Evolutionary conservation across 2,329 filamentous ascomycete species (phyloP), one percentile per base, ranked within the genome.

Genomic region (Clathrospora elynae): DNA sequence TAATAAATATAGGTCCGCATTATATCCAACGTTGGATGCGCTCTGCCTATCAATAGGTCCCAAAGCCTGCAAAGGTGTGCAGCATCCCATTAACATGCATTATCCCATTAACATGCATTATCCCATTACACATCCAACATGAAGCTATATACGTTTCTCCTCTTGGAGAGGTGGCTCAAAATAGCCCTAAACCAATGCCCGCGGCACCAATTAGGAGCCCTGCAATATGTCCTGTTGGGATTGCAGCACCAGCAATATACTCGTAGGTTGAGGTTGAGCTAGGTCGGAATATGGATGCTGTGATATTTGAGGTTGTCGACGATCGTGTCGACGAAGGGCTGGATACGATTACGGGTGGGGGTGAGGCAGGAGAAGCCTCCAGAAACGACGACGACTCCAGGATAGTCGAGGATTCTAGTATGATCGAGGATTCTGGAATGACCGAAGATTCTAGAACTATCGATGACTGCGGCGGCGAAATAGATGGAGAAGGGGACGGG

Each of bases 181-280:
- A 40, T 16, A 61, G 46, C 1, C 59, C 60, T 6, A 63, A 14
- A 3, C 61, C 61, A 16, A 64, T 6, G 10, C 57, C 61, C 5
- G 57, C 59, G 11, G 58, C 60, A 13, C 61, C 60, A 31, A 64
- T 34, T 2, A 63, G 24, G 38, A 55, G 52, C 1, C 57, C 55
- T 7, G 53, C 59, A 8, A 60, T 38, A 8, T 51, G 35, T 7
- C 46, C 51, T 7, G 48, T 52, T 3, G 47, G 51, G 9, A 42
- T 32, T 0, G 48, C 55, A 3, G 55, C 61, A 7, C 50, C 60
- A 11, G 46, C 57, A 13, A 55, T 55, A 14, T 49, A 56, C 18
- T 44, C 25, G n/a, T 38, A 19, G 11, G 39, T 24, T 9, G 34
- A 28, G 31, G 49, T 53, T 12, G 41, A 42, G 16, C 33, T 52